These are phyloP conservation scores for Plasmodium inui DNA, from an alignment of 169 alveolate species.

Conservation along the genomic window DNA sequence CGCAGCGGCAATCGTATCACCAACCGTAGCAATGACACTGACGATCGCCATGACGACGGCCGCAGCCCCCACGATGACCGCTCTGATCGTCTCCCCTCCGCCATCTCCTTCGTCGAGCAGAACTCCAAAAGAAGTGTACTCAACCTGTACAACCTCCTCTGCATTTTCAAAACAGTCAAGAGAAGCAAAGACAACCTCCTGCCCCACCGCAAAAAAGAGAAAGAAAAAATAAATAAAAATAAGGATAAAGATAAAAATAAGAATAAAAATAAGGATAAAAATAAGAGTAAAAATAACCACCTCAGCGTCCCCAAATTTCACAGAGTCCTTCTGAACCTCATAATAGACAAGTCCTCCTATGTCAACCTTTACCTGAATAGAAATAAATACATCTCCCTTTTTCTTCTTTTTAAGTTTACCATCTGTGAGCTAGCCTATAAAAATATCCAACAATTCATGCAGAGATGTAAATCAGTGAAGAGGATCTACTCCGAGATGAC, in stretches of 20 bases:
- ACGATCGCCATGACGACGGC: not conserved
- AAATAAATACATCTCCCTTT: slow-evolving; percentile 60
- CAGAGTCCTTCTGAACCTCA: slow-evolving; percentile 22
- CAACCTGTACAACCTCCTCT: slow-evolving; percentile 5
- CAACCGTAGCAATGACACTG: not conserved
- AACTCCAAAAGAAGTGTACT: slow-evolving; percentile 3
- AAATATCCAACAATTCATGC: slow-evolving; percentile 17
- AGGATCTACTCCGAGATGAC: slow-evolving; percentile 25
- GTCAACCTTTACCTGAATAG: slow-evolving; percentile 27
- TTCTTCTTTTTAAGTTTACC: slow-evolving; percentile 28
- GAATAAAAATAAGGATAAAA: no score
- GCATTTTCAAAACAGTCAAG: slow-evolving; percentile 35
- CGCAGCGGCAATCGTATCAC: not conserved
- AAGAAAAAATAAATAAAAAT: no score
- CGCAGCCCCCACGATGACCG: no score
- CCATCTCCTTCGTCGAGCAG: slow-evolving; percentile 20
- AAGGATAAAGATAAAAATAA: no score
- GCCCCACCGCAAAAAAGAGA: not conserved
- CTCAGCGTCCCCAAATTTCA: slow-evolving; percentile 9
- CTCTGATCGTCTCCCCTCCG: no score
- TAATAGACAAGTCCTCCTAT: slow-evolving; percentile 33
- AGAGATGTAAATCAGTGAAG: slow-evolving; percentile 5
- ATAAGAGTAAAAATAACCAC: not conserved
- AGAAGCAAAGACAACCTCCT: not conserved
- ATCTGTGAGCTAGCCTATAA: slow-evolving; percentile 13